These are phyloP conservation scores for Boletus barrowsii DNA, from an alignment of 768 basidiomycete species.

Conservation along the genomic window DNA sequence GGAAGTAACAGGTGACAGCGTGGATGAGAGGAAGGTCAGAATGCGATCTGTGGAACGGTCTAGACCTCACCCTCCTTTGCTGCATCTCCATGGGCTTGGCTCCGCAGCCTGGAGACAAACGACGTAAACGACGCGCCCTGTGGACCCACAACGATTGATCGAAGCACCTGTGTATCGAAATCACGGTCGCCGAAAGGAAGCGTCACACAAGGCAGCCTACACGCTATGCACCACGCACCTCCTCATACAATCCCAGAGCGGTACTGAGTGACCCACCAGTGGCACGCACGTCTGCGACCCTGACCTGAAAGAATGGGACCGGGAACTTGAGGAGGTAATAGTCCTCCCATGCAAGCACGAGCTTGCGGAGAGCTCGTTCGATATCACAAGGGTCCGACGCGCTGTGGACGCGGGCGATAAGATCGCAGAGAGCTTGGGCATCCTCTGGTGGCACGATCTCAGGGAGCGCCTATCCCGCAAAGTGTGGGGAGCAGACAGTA, in stretches of 20 bases:
- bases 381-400: slow-evolving; percentile 15
- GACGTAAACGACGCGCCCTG: slow-evolving; percentile 17
- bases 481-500: too few relatives aligned
- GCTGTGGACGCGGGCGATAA: slow-evolving; percentile 11
- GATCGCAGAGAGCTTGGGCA: slow-evolving; percentile 18
- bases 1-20: neutral
- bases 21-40: neutral
- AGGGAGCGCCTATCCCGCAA: slow-evolving; percentile 19
- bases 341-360: slow-evolving; percentile 31
- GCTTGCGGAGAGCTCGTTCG: slow-evolving; percentile 23
- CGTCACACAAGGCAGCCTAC: neutral
- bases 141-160: slow-evolving; percentile 15
- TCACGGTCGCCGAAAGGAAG: neutral
- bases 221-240: slow-evolving; percentile 16
- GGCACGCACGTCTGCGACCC: slow-evolving; percentile 32
- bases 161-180: slow-evolving; percentile 19
- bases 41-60: neutral
- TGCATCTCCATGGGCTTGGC: slow-evolving; percentile 23
- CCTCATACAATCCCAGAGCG: slow-evolving; percentile 28
- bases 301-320: slow-evolving; percentile 30
- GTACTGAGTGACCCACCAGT: slow-evolving; percentile 30
- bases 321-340: slow-evolving; percentile 32
- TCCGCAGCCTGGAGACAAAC: slow-evolving; percentile 27
- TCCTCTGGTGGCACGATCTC: slow-evolving; percentile 22
- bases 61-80: slow-evolving; percentile 24